A percentile compares a stretch with the other conserved stretches of the same genome.
Evolutionary conservation across 2,329 filamentous ascomycete species (phyloP).

Genomic region (Aspergillus carbonarius): DNA sequence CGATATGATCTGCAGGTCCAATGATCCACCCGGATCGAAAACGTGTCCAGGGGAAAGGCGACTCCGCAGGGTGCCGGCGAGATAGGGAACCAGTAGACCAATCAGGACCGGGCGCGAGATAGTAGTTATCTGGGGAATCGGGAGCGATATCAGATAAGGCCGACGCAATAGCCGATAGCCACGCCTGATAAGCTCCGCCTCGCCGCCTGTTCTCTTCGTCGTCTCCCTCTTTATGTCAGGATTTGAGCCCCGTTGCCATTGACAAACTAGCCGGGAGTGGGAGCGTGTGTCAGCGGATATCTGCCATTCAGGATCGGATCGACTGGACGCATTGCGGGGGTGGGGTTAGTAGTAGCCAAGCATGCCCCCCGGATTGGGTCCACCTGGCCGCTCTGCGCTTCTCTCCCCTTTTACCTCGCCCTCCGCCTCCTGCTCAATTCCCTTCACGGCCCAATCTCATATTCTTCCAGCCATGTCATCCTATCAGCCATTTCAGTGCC

Average conservation of each 20-base stretch:
- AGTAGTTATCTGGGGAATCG: not conserved
- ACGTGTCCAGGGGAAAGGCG: too few relatives aligned
- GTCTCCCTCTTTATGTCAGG: not conserved
- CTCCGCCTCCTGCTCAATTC: not conserved
- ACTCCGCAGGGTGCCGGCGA: too few relatives aligned
- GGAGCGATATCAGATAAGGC: not conserved
- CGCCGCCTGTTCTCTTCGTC: not conserved
- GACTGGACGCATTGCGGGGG: not conserved
- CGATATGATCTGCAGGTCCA: too few relatives aligned
- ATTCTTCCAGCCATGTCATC: conserved; percentile 2
- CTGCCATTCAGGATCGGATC: not conserved
- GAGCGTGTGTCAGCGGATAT: not conserved
- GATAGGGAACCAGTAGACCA: not conserved
- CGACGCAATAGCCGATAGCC: not conserved
- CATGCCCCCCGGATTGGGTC: conserved; percentile 3
- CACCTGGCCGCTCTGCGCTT: not conserved
- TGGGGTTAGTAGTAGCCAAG: conserved; percentile 1
- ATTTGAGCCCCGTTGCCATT: too few relatives aligned
- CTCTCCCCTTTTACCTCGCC: not conserved
- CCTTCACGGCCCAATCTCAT: conserved; percentile 3
- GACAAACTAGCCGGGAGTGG: not conserved
- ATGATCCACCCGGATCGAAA: too few relatives aligned
- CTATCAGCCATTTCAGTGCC: conserved; percentile 44
- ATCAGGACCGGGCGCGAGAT: not conserved
- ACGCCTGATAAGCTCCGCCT: not conserved